These are phyloP conservation scores for Drechslerella coelobrocha DNA, from an alignment of 2,329 filamentous ascomycete species.

Conservation along the genomic window DNA sequence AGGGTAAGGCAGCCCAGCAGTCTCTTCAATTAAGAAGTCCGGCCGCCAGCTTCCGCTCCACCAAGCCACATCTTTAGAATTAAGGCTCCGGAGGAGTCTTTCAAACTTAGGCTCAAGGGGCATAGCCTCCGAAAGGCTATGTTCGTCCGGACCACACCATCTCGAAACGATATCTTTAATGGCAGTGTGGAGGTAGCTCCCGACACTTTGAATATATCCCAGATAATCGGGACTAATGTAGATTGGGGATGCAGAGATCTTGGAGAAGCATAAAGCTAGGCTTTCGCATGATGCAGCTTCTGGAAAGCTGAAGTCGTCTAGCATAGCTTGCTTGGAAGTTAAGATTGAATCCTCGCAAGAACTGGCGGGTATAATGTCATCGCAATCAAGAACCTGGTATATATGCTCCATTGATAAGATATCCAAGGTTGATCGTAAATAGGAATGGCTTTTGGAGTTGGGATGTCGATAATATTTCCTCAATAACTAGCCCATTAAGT, in stretches of 20 bases:
- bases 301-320: not conserved
- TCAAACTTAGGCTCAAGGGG: conserved; percentile 50
- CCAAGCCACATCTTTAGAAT: conserved; percentile 39
- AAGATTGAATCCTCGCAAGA: not conserved
- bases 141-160: conserved; percentile 59
- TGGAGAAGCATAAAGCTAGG: not conserved
- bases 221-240: conserved; percentile 56
- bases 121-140: conserved; percentile 28
- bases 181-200: conserved; percentile 56
- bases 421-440: too few relatives aligned
- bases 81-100: conserved; percentile 47
- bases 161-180: conserved; percentile 58
- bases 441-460: too few relatives aligned
- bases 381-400: conserved; percentile 21
- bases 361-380: not conserved
- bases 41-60: conserved; percentile 57
- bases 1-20: conserved; percentile 49
- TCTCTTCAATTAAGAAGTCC: conserved; percentile 58
- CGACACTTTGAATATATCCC: conserved; percentile 55
- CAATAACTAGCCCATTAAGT: too few relatives aligned
- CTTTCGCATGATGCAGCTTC: not conserved
- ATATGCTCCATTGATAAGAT: conserved; percentile 23
- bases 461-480: too few relatives aligned
- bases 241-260: conserved; percentile 54
- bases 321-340: conserved; percentile 7